Percentiles rank a stretch among this genome's conserved stretches.
phyloP scores from a whole-genome alignment of 1,284 basidiomycete species.

The Pseudozyma hubeiensis region DNA sequence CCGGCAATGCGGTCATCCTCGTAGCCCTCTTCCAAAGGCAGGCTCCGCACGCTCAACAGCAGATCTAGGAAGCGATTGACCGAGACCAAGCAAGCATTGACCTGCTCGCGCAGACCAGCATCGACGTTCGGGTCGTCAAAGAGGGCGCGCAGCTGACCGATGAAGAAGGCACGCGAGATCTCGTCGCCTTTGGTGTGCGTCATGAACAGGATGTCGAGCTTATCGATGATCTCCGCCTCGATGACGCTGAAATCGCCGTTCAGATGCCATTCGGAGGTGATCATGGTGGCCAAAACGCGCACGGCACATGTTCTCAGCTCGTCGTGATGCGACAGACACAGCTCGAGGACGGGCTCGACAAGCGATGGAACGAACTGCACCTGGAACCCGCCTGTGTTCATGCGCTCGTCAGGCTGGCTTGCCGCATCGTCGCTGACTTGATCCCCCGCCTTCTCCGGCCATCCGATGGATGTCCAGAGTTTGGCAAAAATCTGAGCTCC shows the following conservation, averaged over 20 bases:
- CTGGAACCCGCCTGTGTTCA: slow-evolving; percentile 65
- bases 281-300: slow-evolving; percentile 90
- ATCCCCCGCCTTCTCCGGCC: slow-evolving; percentile 40
- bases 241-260: slow-evolving; percentile 70
- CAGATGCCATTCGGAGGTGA: slow-evolving; percentile 79
- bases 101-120: slow-evolving; percentile 79
- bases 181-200: slow-evolving; percentile 89
- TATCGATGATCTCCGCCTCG: slow-evolving; percentile 93
- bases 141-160: slow-evolving; percentile 86
- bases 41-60: slow-evolving; percentile 86
- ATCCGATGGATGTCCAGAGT: slow-evolving; percentile 83
- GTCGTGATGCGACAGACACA: slow-evolving; percentile 95
- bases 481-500: slow-evolving; percentile 85
- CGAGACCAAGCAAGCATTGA: slow-evolving; percentile 85
- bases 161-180: slow-evolving; percentile 89
- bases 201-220: slow-evolving; percentile 90
- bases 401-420: slow-evolving; percentile 35
- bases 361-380: slow-evolving; percentile 75
- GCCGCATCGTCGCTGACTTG: slow-evolving; percentile 19
- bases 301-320: slow-evolving; percentile 89
- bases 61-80: slow-evolving; percentile 94
- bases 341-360: slow-evolving; percentile 88
- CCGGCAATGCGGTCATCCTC: slow-evolving; percentile 90
- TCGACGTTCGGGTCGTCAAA: slow-evolving; percentile 87
- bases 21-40: slow-evolving; percentile 70